Percentiles rank a stretch among this genome's conserved stretches.
Conservation (phyloP, 192 early-diverging fungal genomes). For the Umbelopsis sp. region DNA sequence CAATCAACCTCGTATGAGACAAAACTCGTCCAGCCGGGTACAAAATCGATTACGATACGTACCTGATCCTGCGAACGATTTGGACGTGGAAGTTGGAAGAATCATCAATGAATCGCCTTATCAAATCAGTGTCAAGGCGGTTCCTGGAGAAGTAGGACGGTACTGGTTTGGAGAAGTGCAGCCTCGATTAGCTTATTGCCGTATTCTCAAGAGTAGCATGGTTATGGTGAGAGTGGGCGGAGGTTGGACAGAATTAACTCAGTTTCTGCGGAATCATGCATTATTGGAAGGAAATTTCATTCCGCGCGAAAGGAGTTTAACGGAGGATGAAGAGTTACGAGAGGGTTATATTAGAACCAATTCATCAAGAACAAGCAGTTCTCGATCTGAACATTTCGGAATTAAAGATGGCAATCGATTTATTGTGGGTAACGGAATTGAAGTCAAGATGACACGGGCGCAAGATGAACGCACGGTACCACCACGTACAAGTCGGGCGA, state of each 20-base stretch:
- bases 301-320: slow-evolving; percentile 23
- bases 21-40: neutral
- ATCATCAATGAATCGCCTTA: slow-evolving; percentile 65
- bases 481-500: slow-evolving; percentile 17
- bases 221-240: slow-evolving; percentile 73
- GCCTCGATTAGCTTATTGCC: slow-evolving; percentile 67
- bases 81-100: slow-evolving; percentile 62
- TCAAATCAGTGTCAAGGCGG: slow-evolving; percentile 47
- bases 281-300: slow-evolving; percentile 40
- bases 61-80: slow-evolving; percentile 55
- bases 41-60: slow-evolving; percentile 30
- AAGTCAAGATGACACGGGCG: slow-evolving; percentile 36
- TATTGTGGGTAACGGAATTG: slow-evolving; percentile 38
- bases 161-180: slow-evolving; percentile 71
- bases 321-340: slow-evolving; percentile 32
- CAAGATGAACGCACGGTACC: slow-evolving; percentile 22
- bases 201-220: slow-evolving; percentile 61
- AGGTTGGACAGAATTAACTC: slow-evolving; percentile 44
- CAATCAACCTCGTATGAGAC: slow-evolving; percentile 2
- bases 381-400: slow-evolving; percentile 5
- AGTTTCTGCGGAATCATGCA: slow-evolving; percentile 40
- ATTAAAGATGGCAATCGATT: slow-evolving; percentile 38
- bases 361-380: slow-evolving; percentile 2
- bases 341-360: slow-evolving; percentile 36
- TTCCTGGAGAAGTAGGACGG: slow-evolving; percentile 61